These are phyloP conservation scores for Rhizopogon roseolus DNA, from an alignment of 768 basidiomycete species.

Conservation along the genomic window DNA sequence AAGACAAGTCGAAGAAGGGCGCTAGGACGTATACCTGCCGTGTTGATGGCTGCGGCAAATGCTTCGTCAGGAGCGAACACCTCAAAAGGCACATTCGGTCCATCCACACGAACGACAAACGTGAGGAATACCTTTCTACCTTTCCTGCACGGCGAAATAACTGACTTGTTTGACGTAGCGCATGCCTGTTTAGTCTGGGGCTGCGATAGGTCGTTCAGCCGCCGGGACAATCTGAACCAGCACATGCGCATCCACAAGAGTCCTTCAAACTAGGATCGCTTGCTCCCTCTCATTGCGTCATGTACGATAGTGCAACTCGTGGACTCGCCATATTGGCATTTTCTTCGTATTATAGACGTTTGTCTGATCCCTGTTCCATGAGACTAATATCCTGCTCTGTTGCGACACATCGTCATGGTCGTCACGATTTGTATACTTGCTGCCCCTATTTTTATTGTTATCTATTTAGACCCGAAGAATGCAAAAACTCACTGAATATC, in stretches of 20 bases:
- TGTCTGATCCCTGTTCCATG: background rate
- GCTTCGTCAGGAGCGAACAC: conserved; percentile 76
- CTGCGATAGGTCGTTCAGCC: conserved; percentile 68
- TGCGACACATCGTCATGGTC: background rate
- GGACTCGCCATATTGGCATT: background rate
- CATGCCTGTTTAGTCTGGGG: conserved; percentile 46
- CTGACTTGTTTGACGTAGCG: conserved; percentile 15
- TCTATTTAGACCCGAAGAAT: background rate
- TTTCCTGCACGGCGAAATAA: background rate
- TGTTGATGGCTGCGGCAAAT: conserved; percentile 71
- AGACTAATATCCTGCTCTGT: background rate
- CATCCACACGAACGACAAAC: conserved; percentile 82
- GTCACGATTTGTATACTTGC: no score
- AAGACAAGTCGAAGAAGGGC: conserved; percentile 28
- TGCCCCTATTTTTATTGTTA: background rate
- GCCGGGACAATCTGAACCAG: conserved; percentile 74
- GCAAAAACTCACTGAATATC: no score
- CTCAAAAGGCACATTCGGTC: conserved; percentile 76
- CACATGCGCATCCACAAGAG: conserved; percentile 59
- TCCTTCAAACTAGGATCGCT: background rate
- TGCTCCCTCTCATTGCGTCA: no score
- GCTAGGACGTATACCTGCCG: conserved; percentile 57
- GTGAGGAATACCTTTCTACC: conserved; percentile 39
- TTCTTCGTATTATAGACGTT: background rate
- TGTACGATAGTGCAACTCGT: background rate